Evolutionary conservation across 768 basidiomycete genomes (phyloP).

Genomic region (Tubosaeta brunneosetosa): DNA sequence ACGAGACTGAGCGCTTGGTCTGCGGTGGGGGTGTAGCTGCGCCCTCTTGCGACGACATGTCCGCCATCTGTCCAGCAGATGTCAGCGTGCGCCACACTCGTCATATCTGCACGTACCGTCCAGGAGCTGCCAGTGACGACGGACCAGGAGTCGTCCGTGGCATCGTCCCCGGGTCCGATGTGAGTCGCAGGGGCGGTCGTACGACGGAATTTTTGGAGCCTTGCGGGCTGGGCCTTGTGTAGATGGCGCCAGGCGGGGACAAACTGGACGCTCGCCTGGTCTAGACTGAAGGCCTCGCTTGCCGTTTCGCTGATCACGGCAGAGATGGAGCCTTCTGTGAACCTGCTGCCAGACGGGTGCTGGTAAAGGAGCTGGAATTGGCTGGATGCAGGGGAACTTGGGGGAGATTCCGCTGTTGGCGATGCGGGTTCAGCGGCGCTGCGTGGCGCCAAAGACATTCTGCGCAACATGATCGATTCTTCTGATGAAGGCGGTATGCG

Average conservation of each 20-base stretch:
- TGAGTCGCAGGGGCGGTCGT: neutral
- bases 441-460: slow-evolving; percentile 2
- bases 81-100: neutral
- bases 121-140: slow-evolving; percentile 7
- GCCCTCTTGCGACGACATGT: neutral
- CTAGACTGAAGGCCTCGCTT: slow-evolving; percentile 14
- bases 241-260: slow-evolving; percentile 2
- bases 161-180: neutral
- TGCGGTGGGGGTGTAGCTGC: neutral
- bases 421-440: slow-evolving; percentile 5
- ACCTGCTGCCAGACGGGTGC: slow-evolving; percentile 25
- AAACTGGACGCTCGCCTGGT: neutral
- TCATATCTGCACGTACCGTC: slow-evolving; percentile 9
- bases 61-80: slow-evolving; percentile 6
- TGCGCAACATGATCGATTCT: slow-evolving; percentile 18
- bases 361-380: slow-evolving; percentile 7
- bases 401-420: slow-evolving; percentile 8
- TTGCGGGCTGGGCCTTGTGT: slow-evolving; percentile 2
- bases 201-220: slow-evolving; percentile 20
- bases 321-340: slow-evolving; percentile 23
- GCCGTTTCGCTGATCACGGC: slow-evolving; percentile 23
- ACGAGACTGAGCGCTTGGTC: slow-evolving; percentile 15
- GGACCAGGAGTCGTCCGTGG: slow-evolving; percentile 2
- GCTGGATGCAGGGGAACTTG: slow-evolving; percentile 11
- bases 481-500: neutral